A percentile compares a stretch with the other conserved stretches of the same genome.
These are phyloP conservation scores for Podaxis mareebaensis DNA, from an alignment of 768 basidiomycete species.

Conservation along the genomic window DNA sequence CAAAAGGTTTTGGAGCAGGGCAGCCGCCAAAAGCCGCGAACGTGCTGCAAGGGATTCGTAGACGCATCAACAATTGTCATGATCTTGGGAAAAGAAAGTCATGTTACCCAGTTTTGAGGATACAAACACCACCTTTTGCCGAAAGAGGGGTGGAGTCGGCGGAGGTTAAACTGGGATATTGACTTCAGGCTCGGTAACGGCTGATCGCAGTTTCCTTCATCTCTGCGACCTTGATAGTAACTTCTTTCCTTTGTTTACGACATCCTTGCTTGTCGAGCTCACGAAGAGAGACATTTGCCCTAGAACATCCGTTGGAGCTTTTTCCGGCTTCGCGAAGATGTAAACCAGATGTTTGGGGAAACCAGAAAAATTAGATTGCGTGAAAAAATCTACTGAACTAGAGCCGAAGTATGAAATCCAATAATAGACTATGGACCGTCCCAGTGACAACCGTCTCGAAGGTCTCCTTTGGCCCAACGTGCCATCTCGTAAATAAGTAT, in stretches of 20 bases:
- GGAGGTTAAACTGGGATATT: background rate
- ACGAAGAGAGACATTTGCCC: background rate
- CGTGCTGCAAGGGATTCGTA: background rate
- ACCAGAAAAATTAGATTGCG: background rate
- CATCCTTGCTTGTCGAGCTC: background rate
- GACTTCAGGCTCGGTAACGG: slow-evolving; percentile 4
- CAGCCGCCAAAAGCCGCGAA: slow-evolving; percentile 5
- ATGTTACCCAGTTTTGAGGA: background rate
- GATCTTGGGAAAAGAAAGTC: background rate
- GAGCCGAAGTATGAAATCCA: background rate
- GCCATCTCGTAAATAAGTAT: background rate
- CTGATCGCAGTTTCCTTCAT: background rate
- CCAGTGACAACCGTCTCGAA: background rate
- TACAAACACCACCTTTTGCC: background rate
- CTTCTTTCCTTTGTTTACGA: background rate
- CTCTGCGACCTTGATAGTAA: background rate
- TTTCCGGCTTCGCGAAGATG: background rate
- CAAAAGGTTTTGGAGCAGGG: background rate
- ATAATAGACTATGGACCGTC: background rate
- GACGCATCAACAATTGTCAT: background rate
- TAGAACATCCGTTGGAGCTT: background rate
- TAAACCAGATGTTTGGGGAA: background rate
- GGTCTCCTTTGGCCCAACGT: background rate
- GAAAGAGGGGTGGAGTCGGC: slow-evolving; percentile 13
- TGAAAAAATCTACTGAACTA: background rate